A percentile compares a stretch with the other conserved stretches of the same genome.
phyloP scores from a whole-genome alignment of 148 eudicot genomes.

The Rhododendron henanense region DNA sequence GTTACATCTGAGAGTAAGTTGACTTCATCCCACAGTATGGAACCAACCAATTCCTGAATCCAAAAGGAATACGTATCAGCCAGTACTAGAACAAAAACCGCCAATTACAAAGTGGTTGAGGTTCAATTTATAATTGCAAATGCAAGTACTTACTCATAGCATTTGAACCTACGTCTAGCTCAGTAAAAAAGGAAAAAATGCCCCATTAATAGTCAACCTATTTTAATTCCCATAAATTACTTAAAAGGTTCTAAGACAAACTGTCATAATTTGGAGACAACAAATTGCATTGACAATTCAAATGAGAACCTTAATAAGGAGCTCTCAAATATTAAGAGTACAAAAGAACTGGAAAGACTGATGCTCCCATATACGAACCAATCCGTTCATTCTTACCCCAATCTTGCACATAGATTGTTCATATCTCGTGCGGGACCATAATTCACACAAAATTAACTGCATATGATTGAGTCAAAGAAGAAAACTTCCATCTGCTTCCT shows the following conservation, averaged over 20 bases:
- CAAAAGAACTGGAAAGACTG: not conserved
- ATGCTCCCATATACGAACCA: not conserved
- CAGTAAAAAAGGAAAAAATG: not conserved
- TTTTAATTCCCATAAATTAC: not conserved
- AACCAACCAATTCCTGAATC: conserved; percentile 70
- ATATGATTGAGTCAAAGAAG: not conserved
- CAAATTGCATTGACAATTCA: not conserved
- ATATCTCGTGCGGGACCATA: not conserved
- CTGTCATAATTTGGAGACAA: not conserved
- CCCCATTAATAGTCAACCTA: not conserved
- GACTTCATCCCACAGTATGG: conserved; percentile 73
- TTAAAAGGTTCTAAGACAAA: not conserved
- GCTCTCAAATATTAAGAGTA: not conserved
- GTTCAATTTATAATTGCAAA: not conserved
- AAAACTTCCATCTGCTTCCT: not conserved
- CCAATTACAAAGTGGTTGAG: not conserved
- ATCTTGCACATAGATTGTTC: not conserved
- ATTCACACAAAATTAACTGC: not conserved
- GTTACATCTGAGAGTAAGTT: conserved; percentile 39
- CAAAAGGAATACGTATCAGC: not conserved
- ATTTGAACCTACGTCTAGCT: conserved; percentile 3
- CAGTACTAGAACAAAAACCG: not conserved
- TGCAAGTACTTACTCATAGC: not conserved
- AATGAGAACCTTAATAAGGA: not conserved
- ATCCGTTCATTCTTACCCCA: not conserved